These are phyloP conservation scores for Jacaranda copaia DNA, from an alignment of 257 asterid species.

Conservation along the genomic window DNA sequence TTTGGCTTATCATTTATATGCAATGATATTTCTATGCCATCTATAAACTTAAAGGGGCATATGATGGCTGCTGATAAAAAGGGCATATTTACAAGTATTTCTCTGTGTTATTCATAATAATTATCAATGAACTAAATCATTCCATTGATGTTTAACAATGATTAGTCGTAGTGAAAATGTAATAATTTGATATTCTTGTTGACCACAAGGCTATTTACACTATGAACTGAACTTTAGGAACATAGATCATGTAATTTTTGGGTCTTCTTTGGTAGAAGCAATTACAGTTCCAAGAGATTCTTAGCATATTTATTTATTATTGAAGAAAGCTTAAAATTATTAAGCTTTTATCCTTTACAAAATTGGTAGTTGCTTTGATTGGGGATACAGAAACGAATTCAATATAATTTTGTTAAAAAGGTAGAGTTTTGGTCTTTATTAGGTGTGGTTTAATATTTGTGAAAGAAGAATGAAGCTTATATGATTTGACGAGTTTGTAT, in stretches of 20 bases:
- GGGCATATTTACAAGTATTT: background rate
- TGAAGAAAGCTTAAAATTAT: background rate
- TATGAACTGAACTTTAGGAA: background rate
- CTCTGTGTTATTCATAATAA: background rate
- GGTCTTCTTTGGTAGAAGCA: background rate
- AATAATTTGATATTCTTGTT: constrained; percentile 8
- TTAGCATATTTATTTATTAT: background rate
- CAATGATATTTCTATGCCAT: too few relatives aligned
- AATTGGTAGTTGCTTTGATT: background rate
- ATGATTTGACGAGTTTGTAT: background rate
- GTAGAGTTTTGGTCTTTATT: background rate
- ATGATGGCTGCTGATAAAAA: too few relatives aligned
- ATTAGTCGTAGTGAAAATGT: background rate
- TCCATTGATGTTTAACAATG: background rate
- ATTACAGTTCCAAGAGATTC: background rate
- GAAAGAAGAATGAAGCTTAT: background rate
- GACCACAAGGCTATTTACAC: background rate
- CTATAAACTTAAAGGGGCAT: too few relatives aligned
- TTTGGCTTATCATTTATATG: too few relatives aligned
- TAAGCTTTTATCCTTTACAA: background rate
- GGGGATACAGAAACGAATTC: background rate
- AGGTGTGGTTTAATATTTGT: background rate
- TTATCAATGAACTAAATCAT: background rate
- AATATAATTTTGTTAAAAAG: background rate
- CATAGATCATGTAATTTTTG: background rate